Evolutionary conservation across 140 eudicot genomes (phyloP), one percentile per base, ranked within the genome.

Genomic region (Stevia rebaudiana): DNA sequence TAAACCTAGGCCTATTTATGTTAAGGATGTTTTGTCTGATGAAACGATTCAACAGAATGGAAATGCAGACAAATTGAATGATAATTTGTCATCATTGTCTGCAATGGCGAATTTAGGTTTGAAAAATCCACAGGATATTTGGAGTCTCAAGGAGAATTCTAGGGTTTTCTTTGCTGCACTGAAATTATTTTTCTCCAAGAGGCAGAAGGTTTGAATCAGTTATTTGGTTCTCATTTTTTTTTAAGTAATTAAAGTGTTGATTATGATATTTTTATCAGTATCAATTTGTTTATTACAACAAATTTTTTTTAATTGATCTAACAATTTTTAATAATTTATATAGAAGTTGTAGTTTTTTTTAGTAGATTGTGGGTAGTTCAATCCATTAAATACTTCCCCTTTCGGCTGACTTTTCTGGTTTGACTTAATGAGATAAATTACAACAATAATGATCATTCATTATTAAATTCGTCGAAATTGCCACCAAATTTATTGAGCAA

Each of bases 101-200:
- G 95, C 95, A 51, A 92, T 92, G 98, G 51, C 85, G 3, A 61
- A 79, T 36, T 76, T 92, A 4, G 95, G 95, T 57, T 74, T 92
- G 58, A 92, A 88, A 75, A 92, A 88, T 68, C 96, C 96, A 22
- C 98, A 92, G 72, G 98, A 92, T 48, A 71, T 85, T 28, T 92
- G 98, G 98, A 81, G 83, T 75, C 84, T 92, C 12, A 58, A 63
- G 61, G 98, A 87, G 70, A 88, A 83, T 83, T 77, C 98, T 1
- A 69, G 76, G 77, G 37, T 92, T 28, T 88, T 88, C 52, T 78
- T 92, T 40, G 96, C 88, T 62, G 92, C 98, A 15, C 60, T 92
- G 19, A 83, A 83, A 6, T 79, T 92, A 25, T 92, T 92, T 52
- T 88, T 84, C 68, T 57, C 65, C 4, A 79, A 74, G 56, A 77